phyloP scores from a whole-genome alignment of 257 asterid species.

The Euphrasia confusa region DNA sequence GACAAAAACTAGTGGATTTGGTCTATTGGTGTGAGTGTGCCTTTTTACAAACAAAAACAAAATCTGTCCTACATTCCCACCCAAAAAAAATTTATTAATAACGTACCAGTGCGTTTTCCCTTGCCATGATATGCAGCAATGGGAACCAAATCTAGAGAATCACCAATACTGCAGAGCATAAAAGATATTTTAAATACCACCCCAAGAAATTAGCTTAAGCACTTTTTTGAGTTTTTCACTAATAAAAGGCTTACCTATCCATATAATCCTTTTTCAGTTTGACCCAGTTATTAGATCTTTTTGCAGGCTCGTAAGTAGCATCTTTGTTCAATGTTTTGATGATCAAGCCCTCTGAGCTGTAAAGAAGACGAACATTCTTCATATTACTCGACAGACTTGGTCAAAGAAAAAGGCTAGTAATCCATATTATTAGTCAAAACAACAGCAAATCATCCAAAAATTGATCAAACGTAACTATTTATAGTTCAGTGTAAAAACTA shows the following conservation, averaged over 20 bases:
- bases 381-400: constrained; percentile 14
- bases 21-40: no score
- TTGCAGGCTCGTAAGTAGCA: constrained; percentile 95
- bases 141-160: constrained; percentile 96
- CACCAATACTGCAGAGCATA: constrained; percentile 66
- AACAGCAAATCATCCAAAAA: constrained; percentile 12
- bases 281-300: constrained; percentile 86
- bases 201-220: constrained; percentile 17
- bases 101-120: constrained; percentile 89
- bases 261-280: constrained; percentile 91
- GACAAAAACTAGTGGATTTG: no score
- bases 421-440: background rate
- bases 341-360: constrained; percentile 90
- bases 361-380: constrained; percentile 4
- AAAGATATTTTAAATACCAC: constrained; percentile 14
- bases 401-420: constrained; percentile 11
- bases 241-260: constrained; percentile 51
- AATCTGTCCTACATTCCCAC: background rate
- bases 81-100: constrained; percentile 12
- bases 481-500: constrained; percentile 1
- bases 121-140: constrained; percentile 93
- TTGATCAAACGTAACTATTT: background rate
- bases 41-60: background rate
- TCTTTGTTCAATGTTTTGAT: constrained; percentile 85
- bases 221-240: background rate